A percentile compares a stretch with the other conserved stretches of the same genome.
Evolutionary conservation across 2,329 filamentous ascomycete species (phyloP).

Genomic region (Botrytis deweyae): DNA sequence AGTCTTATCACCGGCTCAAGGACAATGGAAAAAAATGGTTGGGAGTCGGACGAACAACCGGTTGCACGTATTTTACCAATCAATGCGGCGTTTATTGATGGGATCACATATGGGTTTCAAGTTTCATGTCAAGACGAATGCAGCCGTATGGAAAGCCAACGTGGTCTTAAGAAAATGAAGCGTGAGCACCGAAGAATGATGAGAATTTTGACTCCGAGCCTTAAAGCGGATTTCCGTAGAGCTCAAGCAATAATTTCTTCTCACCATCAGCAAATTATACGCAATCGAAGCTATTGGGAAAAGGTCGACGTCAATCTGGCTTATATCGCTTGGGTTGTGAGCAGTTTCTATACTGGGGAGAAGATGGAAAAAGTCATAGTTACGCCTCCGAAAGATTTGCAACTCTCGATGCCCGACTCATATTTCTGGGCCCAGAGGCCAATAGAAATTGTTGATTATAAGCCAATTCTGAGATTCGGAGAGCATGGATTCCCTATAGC

Average conservation of each 20-base stretch:
- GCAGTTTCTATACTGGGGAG: neutral
- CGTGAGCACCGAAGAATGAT: no score
- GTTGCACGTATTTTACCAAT: neutral
- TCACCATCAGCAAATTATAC: no score
- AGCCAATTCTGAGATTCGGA: no score
- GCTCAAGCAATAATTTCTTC: no score
- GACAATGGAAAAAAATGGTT: no score
- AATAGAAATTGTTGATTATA: neutral
- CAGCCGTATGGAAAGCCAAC: no score
- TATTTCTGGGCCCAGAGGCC: conserved; percentile 1
- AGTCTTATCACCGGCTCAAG: no score
- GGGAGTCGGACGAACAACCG: neutral
- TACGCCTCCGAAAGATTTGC: neutral
- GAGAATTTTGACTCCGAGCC: no score
- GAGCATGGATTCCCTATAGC: neutral
- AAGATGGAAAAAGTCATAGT: neutral
- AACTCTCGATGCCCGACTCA: neutral
- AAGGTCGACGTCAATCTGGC: neutral
- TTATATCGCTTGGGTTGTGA: neutral
- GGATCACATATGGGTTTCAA: no score
- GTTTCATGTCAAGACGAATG: no score
- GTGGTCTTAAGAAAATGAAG: no score
- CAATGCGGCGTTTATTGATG: neutral
- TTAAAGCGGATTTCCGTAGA: no score
- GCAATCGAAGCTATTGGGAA: neutral